Evolutionary conservation across 177 flowering plant genomes (phyloP), one percentile per base, ranked within the genome.

Genomic region (Telopea speciosissima): DNA sequence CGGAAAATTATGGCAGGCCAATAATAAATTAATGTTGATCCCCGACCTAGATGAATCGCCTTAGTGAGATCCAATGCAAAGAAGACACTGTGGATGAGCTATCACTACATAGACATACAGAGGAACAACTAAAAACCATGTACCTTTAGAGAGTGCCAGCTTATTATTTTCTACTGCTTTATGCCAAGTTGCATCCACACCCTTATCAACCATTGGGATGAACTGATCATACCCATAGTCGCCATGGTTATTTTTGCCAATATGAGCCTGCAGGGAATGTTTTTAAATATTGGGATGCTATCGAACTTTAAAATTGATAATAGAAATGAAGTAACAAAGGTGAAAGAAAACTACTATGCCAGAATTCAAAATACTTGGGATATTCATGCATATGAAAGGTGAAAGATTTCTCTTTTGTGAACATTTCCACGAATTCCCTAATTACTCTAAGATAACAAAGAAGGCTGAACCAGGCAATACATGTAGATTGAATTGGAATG

Each of bases 171-270:
- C 61, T 12, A 52, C 22, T 19, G 73, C 1, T 72, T 87, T 82
- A 19, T 74, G 76, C 92, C 91, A 88, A 70, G 72, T 59, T 65
- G 78, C 25, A 74, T 88, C 85, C 17, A 88, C 82, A 23, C 79
- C 24, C 83, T 90, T 92, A 75, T 87, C 95, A 63, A 85, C 81
- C 79, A 85, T 65, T 19, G 86, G 87, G 25, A 77, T 74, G 67
- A 67, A 68, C 24, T 75, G 75, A 14, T 74, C 79, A 66, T 76
- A 58, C 54, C 75, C 71, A 63, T 31, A 68, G 40, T 68, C 61
- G 5, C 24, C 25, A 14, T 71, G 26, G 73, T 42, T 25, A 25
- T 33, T 72, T 73, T 68, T 75, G 61, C 17, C 59, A 42, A 62
- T 24, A 11, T 66, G 49, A 77, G 66, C n/a, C 89, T 85, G 79